Conservation (phyloP, 371 early-diverging fungal species). For the Conidiobolus incongruus region DNA sequence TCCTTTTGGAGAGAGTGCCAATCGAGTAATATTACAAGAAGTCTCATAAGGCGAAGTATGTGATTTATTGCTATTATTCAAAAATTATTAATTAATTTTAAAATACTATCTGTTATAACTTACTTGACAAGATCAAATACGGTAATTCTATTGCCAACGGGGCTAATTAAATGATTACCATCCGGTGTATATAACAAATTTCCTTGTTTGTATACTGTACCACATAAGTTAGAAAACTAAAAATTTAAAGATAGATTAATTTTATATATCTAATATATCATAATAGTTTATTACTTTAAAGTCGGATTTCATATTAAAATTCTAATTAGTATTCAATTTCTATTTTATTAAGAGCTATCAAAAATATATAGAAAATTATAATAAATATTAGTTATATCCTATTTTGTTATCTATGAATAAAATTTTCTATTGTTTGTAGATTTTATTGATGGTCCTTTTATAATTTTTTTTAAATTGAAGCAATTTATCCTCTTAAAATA, state of each 20-base stretch:
- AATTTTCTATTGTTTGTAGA: no score
- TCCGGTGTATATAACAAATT: slow-evolving; percentile 89
- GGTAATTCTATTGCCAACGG: slow-evolving; percentile 90
- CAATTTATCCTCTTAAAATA: no score
- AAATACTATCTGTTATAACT: slow-evolving; percentile 6
- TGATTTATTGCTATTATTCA: slow-evolving; percentile 72
- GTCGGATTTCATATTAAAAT: neutral
- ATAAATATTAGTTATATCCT: no score
- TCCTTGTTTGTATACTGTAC: slow-evolving; percentile 87
- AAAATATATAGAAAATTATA: no score
- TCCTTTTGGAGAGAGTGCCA: slow-evolving; percentile 81
- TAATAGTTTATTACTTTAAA: neutral
- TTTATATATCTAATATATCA: neutral
- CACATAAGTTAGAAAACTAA: slow-evolving; percentile 80
- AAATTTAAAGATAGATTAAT: neutral
- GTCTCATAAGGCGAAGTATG: slow-evolving; percentile 84
- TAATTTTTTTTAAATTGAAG: no score
- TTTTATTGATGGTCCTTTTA: no score
- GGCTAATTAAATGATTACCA: slow-evolving; percentile 78
- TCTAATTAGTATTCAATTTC: neutral
- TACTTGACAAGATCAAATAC: slow-evolving; percentile 88
- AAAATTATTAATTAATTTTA: neutral
- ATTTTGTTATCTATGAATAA: no score
- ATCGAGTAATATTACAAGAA: slow-evolving; percentile 59
- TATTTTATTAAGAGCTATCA: no score